A percentile compares a stretch with the other conserved stretches of the same genome.
phyloP scores from a whole-genome alignment of 2,329 filamentous ascomycete species.

The Fusarium sterilihyphosum region DNA sequence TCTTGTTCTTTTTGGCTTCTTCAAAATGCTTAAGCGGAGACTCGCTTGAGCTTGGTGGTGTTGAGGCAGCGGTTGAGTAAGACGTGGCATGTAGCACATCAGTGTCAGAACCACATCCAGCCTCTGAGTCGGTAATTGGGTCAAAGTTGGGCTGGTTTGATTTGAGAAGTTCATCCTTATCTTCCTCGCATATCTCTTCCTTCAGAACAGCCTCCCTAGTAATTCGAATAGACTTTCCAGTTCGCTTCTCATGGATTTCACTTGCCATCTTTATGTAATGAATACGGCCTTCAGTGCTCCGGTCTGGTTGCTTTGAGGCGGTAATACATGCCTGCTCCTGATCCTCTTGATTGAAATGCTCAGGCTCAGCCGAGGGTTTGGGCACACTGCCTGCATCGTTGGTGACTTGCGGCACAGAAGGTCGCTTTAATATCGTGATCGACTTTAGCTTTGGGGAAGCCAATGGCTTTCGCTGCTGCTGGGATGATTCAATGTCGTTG shows the following conservation, averaged over 20 bases:
- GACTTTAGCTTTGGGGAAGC: neutral
- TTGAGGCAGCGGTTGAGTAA: conserved; percentile 40
- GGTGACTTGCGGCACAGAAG: neutral
- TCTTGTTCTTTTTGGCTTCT: conserved; percentile 12
- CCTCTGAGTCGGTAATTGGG: conserved; percentile 22
- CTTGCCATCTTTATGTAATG: conserved; percentile 89
- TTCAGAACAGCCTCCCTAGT: conserved; percentile 87
- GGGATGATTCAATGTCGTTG: neutral
- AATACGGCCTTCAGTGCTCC: conserved; percentile 86
- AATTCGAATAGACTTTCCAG: conserved; percentile 82
- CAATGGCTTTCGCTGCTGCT: neutral
- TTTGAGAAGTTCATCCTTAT: conserved; percentile 81
- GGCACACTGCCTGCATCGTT: neutral
- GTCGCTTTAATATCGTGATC: conserved; percentile 17
- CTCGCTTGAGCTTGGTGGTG: conserved; percentile 38
- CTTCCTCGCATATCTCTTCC: conserved; percentile 96
- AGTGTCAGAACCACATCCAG: conserved; percentile 32
- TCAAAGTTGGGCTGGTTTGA: conserved; percentile 64
- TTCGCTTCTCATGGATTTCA: conserved; percentile 89
- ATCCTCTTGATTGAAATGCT: conserved; percentile 82
- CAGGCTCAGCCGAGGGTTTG: conserved; percentile 43
- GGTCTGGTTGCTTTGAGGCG: conserved; percentile 84
- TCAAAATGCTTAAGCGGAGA: conserved; percentile 30
- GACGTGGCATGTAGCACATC: conserved; percentile 28
- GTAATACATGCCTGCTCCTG: conserved; percentile 91